Percentiles rank a stretch among this genome's conserved stretches.
Evolutionary conservation across 441 rosid species (phyloP).

Genomic region (Eugenia klotzschiana): DNA sequence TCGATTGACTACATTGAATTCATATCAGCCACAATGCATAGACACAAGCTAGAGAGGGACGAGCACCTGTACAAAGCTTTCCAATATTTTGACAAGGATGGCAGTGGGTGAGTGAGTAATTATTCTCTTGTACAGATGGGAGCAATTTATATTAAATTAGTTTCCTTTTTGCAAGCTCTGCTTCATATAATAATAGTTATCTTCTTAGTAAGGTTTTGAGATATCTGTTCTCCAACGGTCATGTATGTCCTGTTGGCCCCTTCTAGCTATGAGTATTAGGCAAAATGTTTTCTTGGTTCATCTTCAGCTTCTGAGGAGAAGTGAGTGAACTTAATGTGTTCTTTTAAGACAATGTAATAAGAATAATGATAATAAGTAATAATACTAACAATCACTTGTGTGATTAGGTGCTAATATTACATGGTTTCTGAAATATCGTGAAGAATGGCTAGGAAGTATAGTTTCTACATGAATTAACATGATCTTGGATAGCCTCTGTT

Average conservation of each 20-base stretch:
- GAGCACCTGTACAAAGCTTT: slow-evolving; percentile 85
- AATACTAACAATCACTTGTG: background rate
- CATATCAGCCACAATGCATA: slow-evolving; percentile 84
- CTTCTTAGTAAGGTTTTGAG: background rate
- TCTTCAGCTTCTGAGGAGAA: background rate
- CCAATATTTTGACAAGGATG: slow-evolving; percentile 78
- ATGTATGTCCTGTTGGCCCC: background rate
- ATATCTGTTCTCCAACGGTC: background rate
- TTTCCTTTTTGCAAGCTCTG: background rate
- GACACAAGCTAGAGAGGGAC: slow-evolving; percentile 65
- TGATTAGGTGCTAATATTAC: background rate
- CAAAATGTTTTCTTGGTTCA: background rate
- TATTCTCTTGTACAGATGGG: background rate
- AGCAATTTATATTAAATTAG: background rate
- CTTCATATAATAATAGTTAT: background rate
- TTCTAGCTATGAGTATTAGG: background rate
- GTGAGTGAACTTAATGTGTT: background rate
- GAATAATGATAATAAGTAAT: background rate
- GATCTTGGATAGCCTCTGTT: background rate
- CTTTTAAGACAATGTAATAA: background rate
- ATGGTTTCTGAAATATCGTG: background rate
- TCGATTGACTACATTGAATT: slow-evolving; percentile 84
- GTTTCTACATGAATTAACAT: background rate
- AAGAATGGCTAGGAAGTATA: background rate
- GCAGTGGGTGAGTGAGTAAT: slow-evolving; percentile 54